Conservation (phyloP, 2,329 filamentous ascomycete species). For the Ploettnerulaceae sp. region DNA sequence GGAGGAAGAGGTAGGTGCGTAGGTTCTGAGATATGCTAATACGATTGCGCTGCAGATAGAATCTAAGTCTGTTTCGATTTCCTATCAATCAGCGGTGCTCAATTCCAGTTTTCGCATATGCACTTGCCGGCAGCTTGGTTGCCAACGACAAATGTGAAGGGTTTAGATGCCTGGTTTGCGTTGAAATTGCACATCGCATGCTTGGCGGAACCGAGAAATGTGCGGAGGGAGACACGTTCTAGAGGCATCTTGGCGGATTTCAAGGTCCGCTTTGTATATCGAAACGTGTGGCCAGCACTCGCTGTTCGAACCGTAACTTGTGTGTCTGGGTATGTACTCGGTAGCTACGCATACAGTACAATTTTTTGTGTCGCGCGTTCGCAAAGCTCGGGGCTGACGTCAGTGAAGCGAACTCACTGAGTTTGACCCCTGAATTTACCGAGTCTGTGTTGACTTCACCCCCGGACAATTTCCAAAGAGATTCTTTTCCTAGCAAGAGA, state of each 20-base stretch:
- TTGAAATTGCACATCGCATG: constrained; percentile 42
- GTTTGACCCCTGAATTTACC: too few species aligned
- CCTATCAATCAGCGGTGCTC: constrained; percentile 4
- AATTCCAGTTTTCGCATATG: not conserved
- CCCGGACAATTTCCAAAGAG: too few species aligned
- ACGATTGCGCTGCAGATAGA: constrained; percentile 71
- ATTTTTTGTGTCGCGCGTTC: not conserved
- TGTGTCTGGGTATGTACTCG: not conserved
- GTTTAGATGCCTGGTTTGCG: constrained; percentile 40
- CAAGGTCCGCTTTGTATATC: not conserved
- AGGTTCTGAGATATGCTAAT: constrained; percentile 67
- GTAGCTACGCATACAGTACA: not conserved
- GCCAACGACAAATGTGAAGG: constrained; percentile 58
- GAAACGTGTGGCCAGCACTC: not conserved
- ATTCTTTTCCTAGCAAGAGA: too few species aligned
- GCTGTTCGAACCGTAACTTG: not conserved
- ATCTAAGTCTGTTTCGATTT: constrained; percentile 59
- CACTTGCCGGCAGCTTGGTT: constrained; percentile 61
- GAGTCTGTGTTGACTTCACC: too few species aligned
- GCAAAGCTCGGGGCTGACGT: not conserved
- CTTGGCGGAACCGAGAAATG: constrained; percentile 49
- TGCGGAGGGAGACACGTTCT: constrained; percentile 40
- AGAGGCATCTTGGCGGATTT: constrained; percentile 23
- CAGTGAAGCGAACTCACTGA: too few species aligned
- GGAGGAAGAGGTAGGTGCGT: constrained; percentile 38